phyloP scores from a whole-genome alignment of 176 grass and related monocot species.

The Chloris gayana region DNA sequence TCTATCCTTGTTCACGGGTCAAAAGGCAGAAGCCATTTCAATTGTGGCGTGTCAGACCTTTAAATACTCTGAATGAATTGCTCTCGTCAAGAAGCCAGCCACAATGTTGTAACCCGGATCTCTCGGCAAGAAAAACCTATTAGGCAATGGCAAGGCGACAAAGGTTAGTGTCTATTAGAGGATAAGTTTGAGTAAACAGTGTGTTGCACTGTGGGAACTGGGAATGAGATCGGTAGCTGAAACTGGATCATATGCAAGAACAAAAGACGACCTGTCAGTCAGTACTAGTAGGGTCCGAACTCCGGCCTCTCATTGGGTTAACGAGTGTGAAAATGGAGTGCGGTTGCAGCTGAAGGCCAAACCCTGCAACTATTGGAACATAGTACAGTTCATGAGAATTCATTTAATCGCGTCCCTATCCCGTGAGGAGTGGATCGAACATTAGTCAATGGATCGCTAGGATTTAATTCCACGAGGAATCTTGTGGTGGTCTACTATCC shows the following conservation, averaged over 20 bases:
- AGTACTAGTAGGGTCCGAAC: constrained; percentile 16
- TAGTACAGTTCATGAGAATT: neutral
- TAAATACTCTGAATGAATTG: constrained; percentile 15
- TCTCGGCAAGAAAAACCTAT: neutral
- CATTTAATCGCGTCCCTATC: constrained; percentile 22
- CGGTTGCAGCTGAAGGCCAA: constrained; percentile 20
- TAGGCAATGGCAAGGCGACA: constrained; percentile 9
- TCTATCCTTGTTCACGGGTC: constrained; percentile 38
- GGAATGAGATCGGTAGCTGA: neutral
- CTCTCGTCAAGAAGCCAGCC: neutral
- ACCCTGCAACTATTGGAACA: constrained; percentile 5
- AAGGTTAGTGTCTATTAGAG: neutral
- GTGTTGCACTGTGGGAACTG: neutral
- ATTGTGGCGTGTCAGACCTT: constrained; percentile 12
- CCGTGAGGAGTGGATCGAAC: constrained; percentile 11
- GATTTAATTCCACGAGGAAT: constrained; percentile 34
- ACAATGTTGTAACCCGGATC: neutral
- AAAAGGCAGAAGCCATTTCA: constrained; percentile 4
- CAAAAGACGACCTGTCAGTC: neutral
- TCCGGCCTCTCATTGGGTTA: neutral
- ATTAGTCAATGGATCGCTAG: constrained; percentile 28
- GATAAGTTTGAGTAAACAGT: constrained; percentile 28
- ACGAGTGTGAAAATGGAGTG: constrained; percentile 13
- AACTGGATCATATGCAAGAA: constrained; percentile 13
- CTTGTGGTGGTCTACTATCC: constrained; percentile 10